phyloP scores from a whole-genome alignment of 768 basidiomycete species.

The Serendipita sp. region DNA sequence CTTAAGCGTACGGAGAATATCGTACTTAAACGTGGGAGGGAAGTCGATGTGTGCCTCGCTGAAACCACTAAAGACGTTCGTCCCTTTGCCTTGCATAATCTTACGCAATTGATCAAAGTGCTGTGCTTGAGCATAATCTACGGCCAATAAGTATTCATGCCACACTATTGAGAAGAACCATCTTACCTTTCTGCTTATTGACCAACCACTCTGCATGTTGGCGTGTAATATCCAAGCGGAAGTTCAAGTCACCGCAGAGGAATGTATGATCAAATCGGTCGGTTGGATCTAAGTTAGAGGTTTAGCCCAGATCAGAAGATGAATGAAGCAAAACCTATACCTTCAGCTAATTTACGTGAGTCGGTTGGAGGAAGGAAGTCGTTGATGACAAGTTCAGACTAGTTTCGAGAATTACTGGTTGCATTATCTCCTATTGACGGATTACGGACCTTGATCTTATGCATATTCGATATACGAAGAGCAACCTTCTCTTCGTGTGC shows the following conservation, averaged over 20 bases:
- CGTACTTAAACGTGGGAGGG: conserved; percentile 88
- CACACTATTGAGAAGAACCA: background rate
- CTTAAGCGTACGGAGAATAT: conserved; percentile 48
- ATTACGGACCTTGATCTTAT: conserved; percentile 63
- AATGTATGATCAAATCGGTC: conserved; percentile 84
- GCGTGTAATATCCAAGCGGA: conserved; percentile 73
- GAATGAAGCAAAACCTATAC: conserved; percentile 19
- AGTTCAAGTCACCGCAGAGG: conserved; percentile 83
- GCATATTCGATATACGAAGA: conserved; percentile 68
- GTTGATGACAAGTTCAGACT: conserved; percentile 66
- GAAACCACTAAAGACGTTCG: conserved; percentile 57
- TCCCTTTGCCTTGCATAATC: conserved; percentile 48
- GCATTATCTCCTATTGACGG: background rate
- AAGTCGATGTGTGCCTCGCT: conserved; percentile 67
- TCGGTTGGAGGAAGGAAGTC: conserved; percentile 54
- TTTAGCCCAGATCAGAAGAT: conserved; percentile 4
- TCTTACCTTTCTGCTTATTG: conserved; percentile 46
- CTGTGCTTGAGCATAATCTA: conserved; percentile 73
- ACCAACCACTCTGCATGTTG: conserved; percentile 92
- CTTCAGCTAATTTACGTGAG: conserved; percentile 53
- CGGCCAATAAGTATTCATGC: background rate
- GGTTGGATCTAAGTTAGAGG: conserved; percentile 41
- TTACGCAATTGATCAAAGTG: conserved; percentile 77
- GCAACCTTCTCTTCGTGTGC: conserved; percentile 63
- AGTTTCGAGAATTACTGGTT: conserved; percentile 7